Base-by-base conservation (phyloP, 108 stramenopile genomes). In the Nitzschia palea region DNA sequence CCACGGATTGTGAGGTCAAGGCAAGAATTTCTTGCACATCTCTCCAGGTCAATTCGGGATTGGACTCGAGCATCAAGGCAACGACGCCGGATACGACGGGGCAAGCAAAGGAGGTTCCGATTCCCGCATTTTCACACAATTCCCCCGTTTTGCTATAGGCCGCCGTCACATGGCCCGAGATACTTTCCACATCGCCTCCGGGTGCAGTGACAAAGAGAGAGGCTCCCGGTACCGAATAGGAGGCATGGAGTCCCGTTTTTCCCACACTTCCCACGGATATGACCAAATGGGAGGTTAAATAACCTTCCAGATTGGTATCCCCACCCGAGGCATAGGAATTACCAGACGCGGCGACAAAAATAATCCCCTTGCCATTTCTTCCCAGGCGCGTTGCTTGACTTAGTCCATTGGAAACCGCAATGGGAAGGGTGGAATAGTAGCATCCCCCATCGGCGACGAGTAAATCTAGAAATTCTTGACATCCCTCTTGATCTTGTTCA, bases 21-120 rank as follows among this genome's bases (percentile, higher is more conserved):
- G 76, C 80, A 1, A 81, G 9, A 18, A 81, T 73, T 3, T 47
- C 42, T 61, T 81, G 76, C 4, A 81, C 76, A 55, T 81, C 80
- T 26, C 80, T 59, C 80, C 80, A 81, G 14, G 65, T 56, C 43
- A 81, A 55, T 4, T 73, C 55, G 2, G 76, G 71, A 65, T 81
- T 81, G 34, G 73, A 76, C 47, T 81, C 76, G 2, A 81, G 48
- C 45, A 81, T 74, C 33, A 81, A 42, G 10, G 80, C 80, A 15
- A 72, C 53, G 8, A 77, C 80, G 20, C 80, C 76, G 1, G 75
- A 62, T 14, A 81, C 76, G 17, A 76, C 50, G 6, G 80, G 80
- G 4, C 60, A 40, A 32, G 80, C 71, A 55, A 65, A 81, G 10
- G 70, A 72, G 8, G 80, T 81, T 14, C 80, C 80, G 5, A 52